These are phyloP conservation scores for Botrytis cinerea DNA, from an alignment of 2,329 filamentous ascomycete genomes.

Conservation along the genomic window DNA sequence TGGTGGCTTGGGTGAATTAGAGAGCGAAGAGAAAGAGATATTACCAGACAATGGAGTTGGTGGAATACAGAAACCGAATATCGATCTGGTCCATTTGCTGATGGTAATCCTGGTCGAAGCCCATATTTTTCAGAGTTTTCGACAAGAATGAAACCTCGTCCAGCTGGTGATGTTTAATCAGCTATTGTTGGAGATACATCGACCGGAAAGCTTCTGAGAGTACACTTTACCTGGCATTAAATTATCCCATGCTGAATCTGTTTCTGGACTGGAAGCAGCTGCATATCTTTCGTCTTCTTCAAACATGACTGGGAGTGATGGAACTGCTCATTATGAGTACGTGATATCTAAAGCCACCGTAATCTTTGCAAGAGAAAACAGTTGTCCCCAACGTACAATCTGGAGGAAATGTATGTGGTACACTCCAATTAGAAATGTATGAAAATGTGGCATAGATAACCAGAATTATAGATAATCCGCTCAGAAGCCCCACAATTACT, in stretches of 20 bases:
- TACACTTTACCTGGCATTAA: constrained; percentile 4
- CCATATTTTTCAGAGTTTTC: neutral
- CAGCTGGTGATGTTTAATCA: neutral
- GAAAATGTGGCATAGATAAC: neutral
- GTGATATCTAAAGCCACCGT: neutral
- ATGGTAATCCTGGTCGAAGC: neutral
- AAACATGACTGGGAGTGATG: neutral
- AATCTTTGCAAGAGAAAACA: too few relatives aligned
- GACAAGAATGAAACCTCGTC: constrained; percentile 14
- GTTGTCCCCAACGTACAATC: neutral
- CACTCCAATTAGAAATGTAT: neutral
- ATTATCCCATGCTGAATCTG: constrained; percentile 11
- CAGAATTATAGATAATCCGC: neutral
- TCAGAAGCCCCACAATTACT: neutral
- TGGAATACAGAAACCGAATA: constrained; percentile 23
- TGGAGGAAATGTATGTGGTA: neutral
- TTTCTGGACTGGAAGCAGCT: constrained; percentile 1
- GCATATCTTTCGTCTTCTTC: neutral
- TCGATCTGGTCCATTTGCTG: neutral
- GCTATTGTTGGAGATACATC: too few relatives aligned
- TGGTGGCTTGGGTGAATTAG: neutral
- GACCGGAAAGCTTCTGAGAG: neutral
- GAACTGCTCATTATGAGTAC: neutral
- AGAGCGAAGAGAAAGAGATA: neutral
- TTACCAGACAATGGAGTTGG: constrained; percentile 23